Evolutionary conservation across 345 rosid genomes (phyloP).

Genomic region (Moricandia arvensis): DNA sequence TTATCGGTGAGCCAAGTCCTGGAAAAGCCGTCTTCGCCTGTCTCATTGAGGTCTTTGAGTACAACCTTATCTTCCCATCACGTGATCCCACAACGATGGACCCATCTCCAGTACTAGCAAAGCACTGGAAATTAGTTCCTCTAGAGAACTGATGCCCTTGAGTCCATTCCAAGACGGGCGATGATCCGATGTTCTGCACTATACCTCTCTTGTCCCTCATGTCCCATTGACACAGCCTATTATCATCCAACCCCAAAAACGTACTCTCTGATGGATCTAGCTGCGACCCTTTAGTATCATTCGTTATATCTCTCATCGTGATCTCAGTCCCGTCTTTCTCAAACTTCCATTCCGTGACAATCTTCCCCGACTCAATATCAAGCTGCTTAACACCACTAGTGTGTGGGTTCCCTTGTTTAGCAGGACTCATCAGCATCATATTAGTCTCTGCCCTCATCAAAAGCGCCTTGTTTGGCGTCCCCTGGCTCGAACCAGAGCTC

Average conservation of each 20-base stretch:
- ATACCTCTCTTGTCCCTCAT: conserved; percentile 84
- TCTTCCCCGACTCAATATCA: conserved; percentile 84
- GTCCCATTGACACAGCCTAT: conserved; percentile 96
- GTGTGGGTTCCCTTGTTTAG: conserved; percentile 67
- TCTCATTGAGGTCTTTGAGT: conserved; percentile 84
- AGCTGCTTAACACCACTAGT: conserved; percentile 74
- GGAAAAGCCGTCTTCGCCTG: conserved; percentile 96
- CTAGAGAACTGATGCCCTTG: conserved; percentile 95
- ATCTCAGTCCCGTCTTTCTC: conserved; percentile 85
- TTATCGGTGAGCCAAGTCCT: conserved; percentile 93
- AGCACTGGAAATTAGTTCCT: conserved; percentile 95
- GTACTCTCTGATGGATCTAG: conserved; percentile 93
- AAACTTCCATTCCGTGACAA: conserved; percentile 86
- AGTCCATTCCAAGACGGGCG: conserved; percentile 81
- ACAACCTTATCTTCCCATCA: conserved; percentile 93
- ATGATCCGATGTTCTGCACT: conserved; percentile 63
- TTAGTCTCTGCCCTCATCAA: conserved; percentile 94
- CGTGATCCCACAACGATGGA: conserved; percentile 86
- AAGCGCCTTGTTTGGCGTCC: conserved; percentile 77
- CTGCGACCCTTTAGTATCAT: conserved; percentile 85
- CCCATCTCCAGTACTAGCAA: conserved; percentile 90
- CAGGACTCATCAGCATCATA: conserved; percentile 96
- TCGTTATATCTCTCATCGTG: conserved; percentile 78
- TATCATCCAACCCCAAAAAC: conserved; percentile 89
- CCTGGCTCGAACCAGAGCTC: conserved; percentile 29